Base-by-base conservation (phyloP, 2,329 filamentous ascomycete species). In the Tolypocladium album region DNA sequence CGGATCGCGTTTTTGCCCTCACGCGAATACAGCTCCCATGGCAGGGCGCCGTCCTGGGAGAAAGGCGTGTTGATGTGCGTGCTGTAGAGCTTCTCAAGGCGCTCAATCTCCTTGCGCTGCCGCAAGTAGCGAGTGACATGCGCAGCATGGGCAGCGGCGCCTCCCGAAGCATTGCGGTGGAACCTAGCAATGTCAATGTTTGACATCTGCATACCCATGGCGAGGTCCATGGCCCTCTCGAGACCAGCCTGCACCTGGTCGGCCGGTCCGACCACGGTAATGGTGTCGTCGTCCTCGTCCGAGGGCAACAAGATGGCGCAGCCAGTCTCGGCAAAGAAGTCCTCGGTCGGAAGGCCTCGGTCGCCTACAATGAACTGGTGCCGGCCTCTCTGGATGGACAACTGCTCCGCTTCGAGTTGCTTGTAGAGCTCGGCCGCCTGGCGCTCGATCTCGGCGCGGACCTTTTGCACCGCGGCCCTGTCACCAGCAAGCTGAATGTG, bases 341-440 rank as follows among this genome's bases (percentile, higher is more conserved):
- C 86, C 61, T 97, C 86, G 40, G 90, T 80, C 22, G 90, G 86
- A 63, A 89, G 83, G 62, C 90, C 92, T 63, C 87, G 84, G 63
- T 93, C 87, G 58, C 93, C 93, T 64, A 96, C 87, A 69, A 99
- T 94, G 78, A 97, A 97, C 72, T 96, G 92, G 72, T 97, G 94
- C 58, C 91, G 87, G 56, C 90, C 91, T 63, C 88, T 88, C 72
- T 93, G 89, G 66, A 97, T 90, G 7, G 88, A 84, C 50, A 92
- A 79, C 72, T 95, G 88, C 66, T 94, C 86, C 56, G 94, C 79
- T 50, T 88, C 84, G 57, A 97, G 79, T 70, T 90, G 85, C 61
- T 85, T 84, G 65, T 88, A 86, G 27, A 99, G 82, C 69, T 93
- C 83, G 62, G 88, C 84, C 8, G 87, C 90, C 61, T 88, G 84